A percentile compares a stretch with the other conserved stretches of the same genome.
These are phyloP conservation scores for Clathrospora elynae DNA, from an alignment of 2,329 filamentous ascomycete species.

Conservation along the genomic window DNA sequence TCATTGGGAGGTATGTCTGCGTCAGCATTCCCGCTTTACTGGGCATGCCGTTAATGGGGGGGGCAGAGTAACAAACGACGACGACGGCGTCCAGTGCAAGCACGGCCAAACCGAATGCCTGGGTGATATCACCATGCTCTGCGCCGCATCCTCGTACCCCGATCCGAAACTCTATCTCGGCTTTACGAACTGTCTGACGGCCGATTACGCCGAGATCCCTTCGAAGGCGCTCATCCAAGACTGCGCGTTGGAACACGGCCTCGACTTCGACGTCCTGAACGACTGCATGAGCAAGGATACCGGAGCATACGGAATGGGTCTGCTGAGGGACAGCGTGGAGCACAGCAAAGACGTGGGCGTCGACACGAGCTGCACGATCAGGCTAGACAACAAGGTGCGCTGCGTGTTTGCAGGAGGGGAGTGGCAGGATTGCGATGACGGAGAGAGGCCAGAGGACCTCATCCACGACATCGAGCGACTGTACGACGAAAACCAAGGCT, in stretches of 20 bases:
- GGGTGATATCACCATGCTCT: slow-evolving; percentile 93
- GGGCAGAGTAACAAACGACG: slow-evolving; percentile 64
- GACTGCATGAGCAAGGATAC: slow-evolving; percentile 79
- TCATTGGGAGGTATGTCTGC: slow-evolving; percentile 73
- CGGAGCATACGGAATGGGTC: slow-evolving; percentile 69
- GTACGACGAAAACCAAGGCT: slow-evolving; percentile 51
- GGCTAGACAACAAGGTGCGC: slow-evolving; percentile 77
- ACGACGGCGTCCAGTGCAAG: slow-evolving; percentile 84
- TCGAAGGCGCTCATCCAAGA: slow-evolving; percentile 77
- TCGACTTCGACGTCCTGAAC: slow-evolving; percentile 82
- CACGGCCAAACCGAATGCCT: slow-evolving; percentile 91
- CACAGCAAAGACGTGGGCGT: slow-evolving; percentile 60
- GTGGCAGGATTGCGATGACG: slow-evolving; percentile 79
- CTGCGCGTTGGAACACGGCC: slow-evolving; percentile 88
- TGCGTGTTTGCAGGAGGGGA: slow-evolving; percentile 80
- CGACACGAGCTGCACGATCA: slow-evolving; percentile 55
- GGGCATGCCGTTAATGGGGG: neutral
- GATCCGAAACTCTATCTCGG: slow-evolving; percentile 87
- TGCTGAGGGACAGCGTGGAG: slow-evolving; percentile 71
- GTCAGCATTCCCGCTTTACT: neutral
- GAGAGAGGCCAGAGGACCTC: slow-evolving; percentile 71
- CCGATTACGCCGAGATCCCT: slow-evolving; percentile 77
- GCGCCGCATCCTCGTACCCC: slow-evolving; percentile 80
- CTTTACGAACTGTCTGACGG: slow-evolving; percentile 88
- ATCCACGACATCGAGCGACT: slow-evolving; percentile 77